phyloP scores from a whole-genome alignment of 768 basidiomycete species.

The Lactifluus pinguis region DNA sequence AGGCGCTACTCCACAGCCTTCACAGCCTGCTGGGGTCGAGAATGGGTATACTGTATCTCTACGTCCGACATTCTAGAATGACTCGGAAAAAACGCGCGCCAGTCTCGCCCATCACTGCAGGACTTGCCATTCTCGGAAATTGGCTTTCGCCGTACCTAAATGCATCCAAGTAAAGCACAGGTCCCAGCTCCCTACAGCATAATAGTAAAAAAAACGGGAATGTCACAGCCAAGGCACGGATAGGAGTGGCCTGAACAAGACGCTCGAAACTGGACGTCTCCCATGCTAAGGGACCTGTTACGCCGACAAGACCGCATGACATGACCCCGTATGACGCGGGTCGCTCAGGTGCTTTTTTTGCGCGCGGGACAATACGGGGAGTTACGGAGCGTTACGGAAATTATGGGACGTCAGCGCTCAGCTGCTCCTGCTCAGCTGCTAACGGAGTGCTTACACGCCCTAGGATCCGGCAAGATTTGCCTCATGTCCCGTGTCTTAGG shows the following conservation, averaged over 20 bases:
- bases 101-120: not conserved
- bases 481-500: not conserved
- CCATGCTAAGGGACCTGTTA: not conserved
- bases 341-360: conserved; percentile 5
- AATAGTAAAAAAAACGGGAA: not conserved
- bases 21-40: not conserved
- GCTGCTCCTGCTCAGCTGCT: conserved; percentile 7
- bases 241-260: not conserved
- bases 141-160: not conserved
- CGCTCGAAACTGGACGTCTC: too few species aligned
- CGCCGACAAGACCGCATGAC: not conserved
- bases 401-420: conserved; percentile 5
- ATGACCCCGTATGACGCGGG: not conserved
- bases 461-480: not conserved
- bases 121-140: not conserved
- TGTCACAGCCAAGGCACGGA: not conserved
- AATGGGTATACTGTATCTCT: not conserved
- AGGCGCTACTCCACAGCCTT: not conserved
- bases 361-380: not conserved
- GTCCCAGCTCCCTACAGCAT: not conserved
- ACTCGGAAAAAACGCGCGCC: not conserved
- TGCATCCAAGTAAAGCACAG: not conserved
- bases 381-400: not conserved
- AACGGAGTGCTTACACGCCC: not conserved
- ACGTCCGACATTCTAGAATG: not conserved